phyloP scores from a whole-genome alignment of 768 basidiomycete genomes.

The Podaxis sp. region DNA sequence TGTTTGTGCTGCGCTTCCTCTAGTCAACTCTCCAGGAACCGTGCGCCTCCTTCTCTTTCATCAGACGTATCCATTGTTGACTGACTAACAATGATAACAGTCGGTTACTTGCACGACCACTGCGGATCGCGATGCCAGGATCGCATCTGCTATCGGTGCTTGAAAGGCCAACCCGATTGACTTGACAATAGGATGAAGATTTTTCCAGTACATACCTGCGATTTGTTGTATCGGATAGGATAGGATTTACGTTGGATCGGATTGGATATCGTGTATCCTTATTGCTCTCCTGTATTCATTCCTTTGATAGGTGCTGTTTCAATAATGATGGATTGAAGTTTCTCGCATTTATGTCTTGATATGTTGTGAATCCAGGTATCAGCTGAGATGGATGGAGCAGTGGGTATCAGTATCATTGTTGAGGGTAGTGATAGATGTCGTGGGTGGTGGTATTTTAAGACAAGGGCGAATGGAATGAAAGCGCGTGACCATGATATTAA shows the following conservation, averaged over 20 bases:
- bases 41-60: background rate
- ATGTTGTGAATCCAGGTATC: background rate
- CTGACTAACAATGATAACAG: background rate
- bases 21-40: conserved; percentile 53
- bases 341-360: background rate
- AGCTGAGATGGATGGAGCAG: too few species aligned
- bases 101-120: conserved; percentile 49
- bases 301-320: background rate
- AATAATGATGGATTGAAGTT: conserved; percentile 5
- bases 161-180: background rate
- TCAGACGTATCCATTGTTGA: background rate
- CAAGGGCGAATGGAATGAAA: too few species aligned
- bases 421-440: too few species aligned
- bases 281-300: background rate
- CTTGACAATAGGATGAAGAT: background rate
- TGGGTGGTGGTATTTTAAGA: too few species aligned
- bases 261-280: conserved; percentile 6
- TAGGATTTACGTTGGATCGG: background rate
- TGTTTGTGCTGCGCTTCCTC: conserved; percentile 49
- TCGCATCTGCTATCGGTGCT: conserved; percentile 37
- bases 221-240: background rate
- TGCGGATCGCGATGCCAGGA: conserved; percentile 43
- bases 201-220: background rate
- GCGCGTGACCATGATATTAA: too few species aligned
- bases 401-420: too few species aligned